Evolutionary conservation across 2,329 filamentous ascomycete genomes (phyloP).

Genomic region (Fusarium kyushuense): DNA sequence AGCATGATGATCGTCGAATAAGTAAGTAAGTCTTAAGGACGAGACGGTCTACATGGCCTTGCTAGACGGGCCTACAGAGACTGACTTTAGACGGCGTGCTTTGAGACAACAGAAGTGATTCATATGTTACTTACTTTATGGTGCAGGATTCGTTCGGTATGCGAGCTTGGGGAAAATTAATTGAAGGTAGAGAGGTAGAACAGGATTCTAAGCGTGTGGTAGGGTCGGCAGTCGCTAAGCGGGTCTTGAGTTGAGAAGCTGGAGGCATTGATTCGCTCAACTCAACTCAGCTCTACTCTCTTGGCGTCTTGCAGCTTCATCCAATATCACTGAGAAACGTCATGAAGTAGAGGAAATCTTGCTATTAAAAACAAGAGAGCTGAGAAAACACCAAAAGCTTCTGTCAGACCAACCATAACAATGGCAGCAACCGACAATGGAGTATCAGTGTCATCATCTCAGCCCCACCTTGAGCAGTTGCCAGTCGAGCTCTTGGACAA

Average conservation of each 20-base stretch:
- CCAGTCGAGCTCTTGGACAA: constrained; percentile 57
- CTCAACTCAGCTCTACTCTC: neutral
- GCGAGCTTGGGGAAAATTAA: constrained; percentile 13
- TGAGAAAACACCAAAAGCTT: constrained; percentile 2
- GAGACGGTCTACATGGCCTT: constrained; percentile 18
- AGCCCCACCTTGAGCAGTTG: constrained; percentile 37
- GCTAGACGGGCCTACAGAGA: neutral
- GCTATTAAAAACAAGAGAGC: neutral
- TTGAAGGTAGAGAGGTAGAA: constrained; percentile 1
- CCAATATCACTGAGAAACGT: neutral
- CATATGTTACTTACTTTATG: neutral
- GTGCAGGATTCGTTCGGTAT: neutral
- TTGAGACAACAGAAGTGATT: neutral
- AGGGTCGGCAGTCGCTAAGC: constrained; percentile 6
- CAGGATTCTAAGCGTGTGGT: constrained; percentile 12
- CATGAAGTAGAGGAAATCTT: neutral
- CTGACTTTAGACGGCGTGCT: neutral
- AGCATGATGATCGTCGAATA: constrained; percentile 34
- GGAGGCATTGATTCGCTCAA: neutral
- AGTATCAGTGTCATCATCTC: constrained; percentile 4
- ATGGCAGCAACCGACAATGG: constrained; percentile 3
- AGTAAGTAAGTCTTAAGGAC: constrained; percentile 1
- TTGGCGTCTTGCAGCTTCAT: neutral
- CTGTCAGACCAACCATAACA: neutral
- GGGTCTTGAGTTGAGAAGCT: constrained; percentile 1